Evolutionary conservation across 257 asterid species (phyloP).

Genomic region (Nicotiana sylvestris): DNA sequence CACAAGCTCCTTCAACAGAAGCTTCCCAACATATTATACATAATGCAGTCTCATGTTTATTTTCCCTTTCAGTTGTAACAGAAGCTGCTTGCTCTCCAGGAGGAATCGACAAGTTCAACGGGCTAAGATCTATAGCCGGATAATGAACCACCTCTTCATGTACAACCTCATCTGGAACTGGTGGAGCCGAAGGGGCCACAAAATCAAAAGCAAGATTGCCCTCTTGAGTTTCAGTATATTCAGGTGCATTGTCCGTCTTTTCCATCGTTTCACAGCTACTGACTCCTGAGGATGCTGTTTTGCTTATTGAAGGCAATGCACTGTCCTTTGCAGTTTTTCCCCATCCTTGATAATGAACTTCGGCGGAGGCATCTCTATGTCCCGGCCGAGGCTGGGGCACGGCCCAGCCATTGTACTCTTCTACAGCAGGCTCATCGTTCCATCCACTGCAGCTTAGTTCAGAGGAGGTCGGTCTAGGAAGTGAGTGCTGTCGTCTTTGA

Average conservation of each 20-base stretch:
- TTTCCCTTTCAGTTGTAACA: background rate
- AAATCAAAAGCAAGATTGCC: constrained; percentile 7
- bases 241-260: background rate
- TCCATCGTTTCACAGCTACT: background rate
- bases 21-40: constrained; percentile 20
- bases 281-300: background rate
- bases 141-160: background rate
- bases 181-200: constrained; percentile 20
- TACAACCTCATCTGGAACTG: background rate
- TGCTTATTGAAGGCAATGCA: background rate
- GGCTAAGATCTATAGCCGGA: constrained; percentile 4
- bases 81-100: background rate
- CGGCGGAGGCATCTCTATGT: background rate
- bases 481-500: background rate
- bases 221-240: background rate
- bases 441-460: constrained; percentile 16
- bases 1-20: constrained; percentile 21
- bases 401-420: constrained; percentile 17
- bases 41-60: constrained; percentile 2
- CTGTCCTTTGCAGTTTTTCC: background rate
- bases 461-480: background rate
- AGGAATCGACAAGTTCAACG: background rate
- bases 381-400: background rate
- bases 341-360: constrained; percentile 11
- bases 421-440: background rate